These are phyloP conservation scores for Amaranthus cruentus DNA, from an alignment of 148 eudicot genomes.

Conservation along the genomic window DNA sequence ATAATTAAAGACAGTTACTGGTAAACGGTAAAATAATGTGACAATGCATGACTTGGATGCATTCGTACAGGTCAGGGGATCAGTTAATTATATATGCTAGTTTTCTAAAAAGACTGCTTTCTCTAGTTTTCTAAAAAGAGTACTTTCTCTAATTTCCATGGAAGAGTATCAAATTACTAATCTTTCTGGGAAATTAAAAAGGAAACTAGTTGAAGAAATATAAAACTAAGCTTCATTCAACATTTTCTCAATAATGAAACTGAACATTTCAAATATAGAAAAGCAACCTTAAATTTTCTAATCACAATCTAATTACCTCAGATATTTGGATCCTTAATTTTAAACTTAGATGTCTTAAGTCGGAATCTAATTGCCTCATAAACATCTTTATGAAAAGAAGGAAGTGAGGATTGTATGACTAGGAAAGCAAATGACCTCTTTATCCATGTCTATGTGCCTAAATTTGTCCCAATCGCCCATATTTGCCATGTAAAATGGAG, in stretches of 20 bases:
- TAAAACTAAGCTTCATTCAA: no score
- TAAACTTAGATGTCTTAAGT: not conserved
- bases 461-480: slow-evolving; percentile 81
- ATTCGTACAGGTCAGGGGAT: not conserved
- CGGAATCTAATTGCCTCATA: slow-evolving; percentile 10
- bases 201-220: no score
- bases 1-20: not conserved
- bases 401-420: slow-evolving; percentile 24
- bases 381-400: slow-evolving; percentile 10
- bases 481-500: slow-evolving; percentile 77
- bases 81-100: not conserved
- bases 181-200: no score
- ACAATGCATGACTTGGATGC: not conserved
- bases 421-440: slow-evolving; percentile 56
- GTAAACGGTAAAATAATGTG: not conserved
- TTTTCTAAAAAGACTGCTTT: not conserved
- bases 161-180: no score
- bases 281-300: no score
- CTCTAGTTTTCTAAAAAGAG: not conserved
- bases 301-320: slow-evolving; percentile 13
- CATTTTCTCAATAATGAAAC: not conserved
- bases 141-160: not conserved
- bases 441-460: slow-evolving; percentile 93
- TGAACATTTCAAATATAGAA: not conserved
- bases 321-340: not conserved